phyloP scores from a whole-genome alignment of 345 rosid genomes.

The Hibiscus trionum region DNA sequence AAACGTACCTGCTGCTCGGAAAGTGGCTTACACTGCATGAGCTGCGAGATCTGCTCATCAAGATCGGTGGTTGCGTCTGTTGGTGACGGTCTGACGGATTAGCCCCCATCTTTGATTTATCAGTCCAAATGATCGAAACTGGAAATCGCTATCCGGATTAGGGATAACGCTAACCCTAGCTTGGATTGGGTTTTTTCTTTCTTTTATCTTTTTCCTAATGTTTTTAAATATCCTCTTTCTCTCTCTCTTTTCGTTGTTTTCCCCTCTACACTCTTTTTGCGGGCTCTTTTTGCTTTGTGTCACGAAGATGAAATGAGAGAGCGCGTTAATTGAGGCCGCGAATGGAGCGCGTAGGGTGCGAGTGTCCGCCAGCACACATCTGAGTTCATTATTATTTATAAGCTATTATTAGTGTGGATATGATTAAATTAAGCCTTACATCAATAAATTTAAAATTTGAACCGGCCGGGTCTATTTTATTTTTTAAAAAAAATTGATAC shows the following conservation, averaged over 20 bases:
- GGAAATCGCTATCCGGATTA: not conserved
- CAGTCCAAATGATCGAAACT: not conserved
- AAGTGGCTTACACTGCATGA: slow-evolving; percentile 88
- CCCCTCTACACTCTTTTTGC: not conserved
- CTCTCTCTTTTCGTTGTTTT: not conserved
- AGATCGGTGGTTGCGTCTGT: slow-evolving; percentile 54
- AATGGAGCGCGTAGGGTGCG: not conserved
- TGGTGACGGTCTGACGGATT: slow-evolving; percentile 55
- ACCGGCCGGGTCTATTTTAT: not conserved
- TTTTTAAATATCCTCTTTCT: too few relatives aligned
- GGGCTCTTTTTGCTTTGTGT: not conserved
- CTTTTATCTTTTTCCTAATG: not conserved
- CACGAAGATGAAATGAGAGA: not conserved
- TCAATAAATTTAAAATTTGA: not conserved
- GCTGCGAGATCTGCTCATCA: slow-evolving; percentile 83
- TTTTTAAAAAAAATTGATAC: not conserved
- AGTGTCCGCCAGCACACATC: not conserved
- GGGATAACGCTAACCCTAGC: not conserved
- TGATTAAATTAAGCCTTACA: not conserved
- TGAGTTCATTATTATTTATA: too few relatives aligned
- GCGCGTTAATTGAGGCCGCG: not conserved
- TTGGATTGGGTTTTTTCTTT: not conserved
- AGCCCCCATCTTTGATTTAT: slow-evolving; percentile 49
- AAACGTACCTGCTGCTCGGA: slow-evolving; percentile 66
- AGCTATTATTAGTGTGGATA: too few relatives aligned